Conservation (phyloP, 2,329 filamentous ascomycete species). For the Colletotrichum sansevieriae region DNA sequence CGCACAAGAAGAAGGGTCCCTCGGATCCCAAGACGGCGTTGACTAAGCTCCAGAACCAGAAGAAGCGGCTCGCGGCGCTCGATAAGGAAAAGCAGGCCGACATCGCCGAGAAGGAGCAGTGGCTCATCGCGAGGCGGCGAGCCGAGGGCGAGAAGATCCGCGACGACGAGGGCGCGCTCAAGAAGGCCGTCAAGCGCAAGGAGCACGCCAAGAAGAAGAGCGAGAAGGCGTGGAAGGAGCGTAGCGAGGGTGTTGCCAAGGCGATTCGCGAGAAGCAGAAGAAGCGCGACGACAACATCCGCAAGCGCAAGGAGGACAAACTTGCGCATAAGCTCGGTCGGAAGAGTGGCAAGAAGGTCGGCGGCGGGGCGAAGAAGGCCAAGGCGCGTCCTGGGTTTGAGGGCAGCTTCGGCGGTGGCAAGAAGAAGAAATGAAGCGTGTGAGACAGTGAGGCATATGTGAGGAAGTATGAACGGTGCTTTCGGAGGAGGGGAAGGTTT, state of each 20-base stretch:
- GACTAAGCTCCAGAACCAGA: constrained; percentile 87
- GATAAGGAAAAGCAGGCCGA: constrained; percentile 86
- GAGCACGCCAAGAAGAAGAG: constrained; percentile 92
- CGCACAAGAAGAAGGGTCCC: constrained; percentile 80
- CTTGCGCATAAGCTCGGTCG: constrained; percentile 68
- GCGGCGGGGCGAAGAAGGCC: constrained; percentile 59
- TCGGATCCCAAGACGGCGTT: constrained; percentile 89
- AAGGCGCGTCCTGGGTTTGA: constrained; percentile 78
- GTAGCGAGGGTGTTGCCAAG: constrained; percentile 78
- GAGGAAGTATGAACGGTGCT: not conserved
- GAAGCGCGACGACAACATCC: constrained; percentile 85
- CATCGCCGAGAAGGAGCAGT: constrained; percentile 92
- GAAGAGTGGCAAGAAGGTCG: constrained; percentile 63
- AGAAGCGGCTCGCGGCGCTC: constrained; percentile 80
- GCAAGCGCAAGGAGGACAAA: constrained; percentile 82
- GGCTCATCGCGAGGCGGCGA: constrained; percentile 90
- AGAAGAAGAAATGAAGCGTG: constrained; percentile 53
- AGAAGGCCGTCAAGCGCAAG: constrained; percentile 95
- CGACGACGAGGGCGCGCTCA: constrained; percentile 87
- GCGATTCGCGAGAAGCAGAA: constrained; percentile 83
- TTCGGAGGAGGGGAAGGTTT: not conserved
- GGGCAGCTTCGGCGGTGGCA: constrained; percentile 72
- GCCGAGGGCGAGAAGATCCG: constrained; percentile 90
- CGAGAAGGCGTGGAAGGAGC: constrained; percentile 86
- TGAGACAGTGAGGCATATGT: not conserved